These are phyloP conservation scores for Pterocarpus santalinus DNA, from an alignment of 306 rosid genomes.

Conservation along the genomic window DNA sequence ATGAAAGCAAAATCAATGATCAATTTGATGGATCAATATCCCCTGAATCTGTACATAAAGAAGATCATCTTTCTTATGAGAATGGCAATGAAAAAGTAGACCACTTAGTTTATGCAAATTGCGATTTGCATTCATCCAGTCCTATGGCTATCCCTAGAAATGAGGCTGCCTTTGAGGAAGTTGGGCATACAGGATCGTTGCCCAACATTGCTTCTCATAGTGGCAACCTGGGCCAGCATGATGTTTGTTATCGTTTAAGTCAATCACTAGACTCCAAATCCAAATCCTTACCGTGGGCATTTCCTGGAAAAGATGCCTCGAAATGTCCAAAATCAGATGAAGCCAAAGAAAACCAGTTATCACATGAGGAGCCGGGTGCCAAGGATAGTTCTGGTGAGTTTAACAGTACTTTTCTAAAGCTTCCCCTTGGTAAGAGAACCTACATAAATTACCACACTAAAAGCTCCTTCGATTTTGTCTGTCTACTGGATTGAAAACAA, in stretches of 20 bases:
- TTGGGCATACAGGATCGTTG: slow-evolving; percentile 62
- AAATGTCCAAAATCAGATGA: slow-evolving; percentile 45
- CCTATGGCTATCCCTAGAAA: slow-evolving; percentile 62
- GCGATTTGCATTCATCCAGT: slow-evolving; percentile 47
- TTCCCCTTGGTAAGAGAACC: slow-evolving; percentile 64
- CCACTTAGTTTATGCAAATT: slow-evolving; percentile 36
- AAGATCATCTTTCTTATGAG: slow-evolving; percentile 45
- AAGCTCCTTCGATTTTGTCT: slow-evolving; percentile 25
- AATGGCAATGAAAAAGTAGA: slow-evolving; percentile 48
- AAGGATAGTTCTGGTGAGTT: slow-evolving; percentile 56
- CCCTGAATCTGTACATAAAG: slow-evolving; percentile 48
- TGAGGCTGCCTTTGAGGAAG: slow-evolving; percentile 50
- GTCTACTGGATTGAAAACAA: slow-evolving; percentile 37
- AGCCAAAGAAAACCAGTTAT: slow-evolving; percentile 53
- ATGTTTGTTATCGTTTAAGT: slow-evolving; percentile 57
- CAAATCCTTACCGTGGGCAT: slow-evolving; percentile 46
- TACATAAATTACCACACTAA: slow-evolving; percentile 22
- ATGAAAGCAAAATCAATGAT: slow-evolving; percentile 53
- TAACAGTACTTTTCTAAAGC: slow-evolving; percentile 46
- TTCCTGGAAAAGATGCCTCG: slow-evolving; percentile 52
- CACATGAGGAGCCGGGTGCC: slow-evolving; percentile 43
- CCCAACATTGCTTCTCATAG: slow-evolving; percentile 60
- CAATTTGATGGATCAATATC: slow-evolving; percentile 51
- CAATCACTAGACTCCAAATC: slow-evolving; percentile 68
- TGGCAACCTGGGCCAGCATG: slow-evolving; percentile 41